Base-by-base conservation (phyloP, 225 moss, liverwort and hornwort genomes). In the Neckera pumila region DNA sequence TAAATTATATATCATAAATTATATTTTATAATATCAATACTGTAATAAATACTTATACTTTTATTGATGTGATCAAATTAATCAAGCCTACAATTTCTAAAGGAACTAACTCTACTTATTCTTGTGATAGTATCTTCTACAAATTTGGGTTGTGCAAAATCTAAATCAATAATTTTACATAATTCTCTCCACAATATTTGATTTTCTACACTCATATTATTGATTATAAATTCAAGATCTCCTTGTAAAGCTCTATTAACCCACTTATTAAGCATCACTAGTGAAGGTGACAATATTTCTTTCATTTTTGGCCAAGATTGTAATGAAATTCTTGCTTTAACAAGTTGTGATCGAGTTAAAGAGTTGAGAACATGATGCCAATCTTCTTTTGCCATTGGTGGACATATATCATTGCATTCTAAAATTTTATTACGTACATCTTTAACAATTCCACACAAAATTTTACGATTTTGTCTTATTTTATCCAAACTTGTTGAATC, bases 271-370 rank as follows among this genome's bases (percentile, higher is more conserved):
- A 92, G 85, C 85, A 84, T 90, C 3, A 47, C 5, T 14, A 5
- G 27, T 6, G 89, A 87, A 62, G 89, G 92, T 38, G 90, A 89
- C 40, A 92, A 42, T 27, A 90, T 78, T 75, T 90, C 89, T 63
- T 92, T 90, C 34, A 92, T 78, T 61, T 87, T 81, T 25, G 85
- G 82, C 92, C 90, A 92, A 45, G 3, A 70, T 51, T 82, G 87
- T 30, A 87, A 70, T 12, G 85, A 85, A 81, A 92, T 30, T 33
- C 42, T 80, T 7, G 87, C 79, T 81, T 77, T 89, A 19, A 85
- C 21, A 56, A 92, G 85, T 69, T 91, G 92, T 31, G 81, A 53
- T 13, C 38, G 25, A 40, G 66, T 89, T 19, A 92, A 31, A 18
- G 81, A 87, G 25, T 79, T 72, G 36, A 92, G 90, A 36, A 84